A percentile compares a stretch with the other conserved stretches of the same genome.
Evolutionary conservation across 352 stramenopile genomes (phyloP).

Genomic region (Globisporangium takayamanum): DNA sequence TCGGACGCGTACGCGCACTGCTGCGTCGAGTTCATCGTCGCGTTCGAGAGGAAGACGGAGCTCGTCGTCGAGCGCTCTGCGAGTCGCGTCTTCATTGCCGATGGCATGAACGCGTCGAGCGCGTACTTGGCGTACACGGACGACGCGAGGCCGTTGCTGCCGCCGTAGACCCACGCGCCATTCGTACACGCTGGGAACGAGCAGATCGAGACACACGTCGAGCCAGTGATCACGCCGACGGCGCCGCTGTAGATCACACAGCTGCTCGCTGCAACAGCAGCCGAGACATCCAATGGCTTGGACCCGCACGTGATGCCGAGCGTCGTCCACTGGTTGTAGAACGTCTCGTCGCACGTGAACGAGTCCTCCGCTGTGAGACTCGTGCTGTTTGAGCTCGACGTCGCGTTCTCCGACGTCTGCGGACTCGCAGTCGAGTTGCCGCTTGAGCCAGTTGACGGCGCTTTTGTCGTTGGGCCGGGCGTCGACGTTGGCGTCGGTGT

Average conservation of each 20-base stretch:
- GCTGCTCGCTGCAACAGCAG: constrained; percentile 38
- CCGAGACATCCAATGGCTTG: constrained; percentile 36
- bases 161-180: constrained; percentile 51
- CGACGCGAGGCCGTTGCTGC: constrained; percentile 55
- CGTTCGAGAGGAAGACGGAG: constrained; percentile 47
- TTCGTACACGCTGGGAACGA: constrained; percentile 65
- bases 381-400: constrained; percentile 14
- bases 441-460: neutral
- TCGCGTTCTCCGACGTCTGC: constrained; percentile 5
- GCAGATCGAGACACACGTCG: constrained; percentile 73
- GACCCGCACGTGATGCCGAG: constrained; percentile 57
- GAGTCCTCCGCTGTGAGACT: constrained; percentile 21
- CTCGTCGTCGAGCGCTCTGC: constrained; percentile 31
- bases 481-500: neutral
- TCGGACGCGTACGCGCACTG: constrained; percentile 63
- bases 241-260: constrained; percentile 80
- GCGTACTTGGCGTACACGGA: constrained; percentile 49
- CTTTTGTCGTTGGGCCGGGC: neutral
- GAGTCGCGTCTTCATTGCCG: constrained; percentile 35
- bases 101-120: constrained; percentile 51
- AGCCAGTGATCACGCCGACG: constrained; percentile 34
- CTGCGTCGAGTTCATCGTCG: constrained; percentile 45
- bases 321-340: constrained; percentile 73
- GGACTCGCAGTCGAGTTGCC: neutral
- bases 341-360: constrained; percentile 66